These are phyloP conservation scores for Epichloe festucae DNA, from an alignment of 2,329 filamentous ascomycete genomes.

Conservation along the genomic window DNA sequence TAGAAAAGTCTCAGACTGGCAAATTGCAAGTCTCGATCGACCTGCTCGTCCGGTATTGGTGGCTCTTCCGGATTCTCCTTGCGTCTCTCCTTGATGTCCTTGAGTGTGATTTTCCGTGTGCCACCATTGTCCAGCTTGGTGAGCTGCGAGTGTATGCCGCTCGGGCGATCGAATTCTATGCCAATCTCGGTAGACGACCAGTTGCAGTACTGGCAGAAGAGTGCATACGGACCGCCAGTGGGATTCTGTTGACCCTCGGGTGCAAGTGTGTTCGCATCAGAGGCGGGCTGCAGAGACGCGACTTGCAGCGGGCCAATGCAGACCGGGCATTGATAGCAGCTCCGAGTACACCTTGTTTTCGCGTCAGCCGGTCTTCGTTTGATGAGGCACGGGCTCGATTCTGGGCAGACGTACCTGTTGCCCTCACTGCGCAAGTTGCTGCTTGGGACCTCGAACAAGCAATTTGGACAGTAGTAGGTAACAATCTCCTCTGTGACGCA, in stretches of 20 bases:
- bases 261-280: slow-evolving; percentile 30
- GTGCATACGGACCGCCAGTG: slow-evolving; percentile 50
- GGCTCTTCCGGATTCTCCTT: slow-evolving; percentile 30
- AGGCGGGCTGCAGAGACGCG: slow-evolving; percentile 50
- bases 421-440: slow-evolving; percentile 87
- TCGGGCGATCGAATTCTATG: slow-evolving; percentile 79
- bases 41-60: slow-evolving; percentile 28
- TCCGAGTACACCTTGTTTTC: slow-evolving; percentile 63
- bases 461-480: slow-evolving; percentile 90
- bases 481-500: slow-evolving; percentile 90
- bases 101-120: slow-evolving; percentile 33
- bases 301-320: slow-evolving; percentile 73
- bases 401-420: slow-evolving; percentile 52
- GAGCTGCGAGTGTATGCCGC: slow-evolving; percentile 72
- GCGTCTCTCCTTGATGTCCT: slow-evolving; percentile 38
- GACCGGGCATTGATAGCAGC: slow-evolving; percentile 88
- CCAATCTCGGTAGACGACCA: slow-evolving; percentile 87
- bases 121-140: slow-evolving; percentile 55
- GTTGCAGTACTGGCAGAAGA: slow-evolving; percentile 81
- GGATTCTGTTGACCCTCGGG: slow-evolving; percentile 22
- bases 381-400: too few relatives aligned
- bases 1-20: slow-evolving; percentile 68
- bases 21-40: slow-evolving; percentile 59
- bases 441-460: slow-evolving; percentile 89
- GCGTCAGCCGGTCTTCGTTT: slow-evolving; percentile 7